These are phyloP conservation scores for Barbarea vulgaris DNA, from an alignment of 345 rosid species.

Conservation along the genomic window DNA sequence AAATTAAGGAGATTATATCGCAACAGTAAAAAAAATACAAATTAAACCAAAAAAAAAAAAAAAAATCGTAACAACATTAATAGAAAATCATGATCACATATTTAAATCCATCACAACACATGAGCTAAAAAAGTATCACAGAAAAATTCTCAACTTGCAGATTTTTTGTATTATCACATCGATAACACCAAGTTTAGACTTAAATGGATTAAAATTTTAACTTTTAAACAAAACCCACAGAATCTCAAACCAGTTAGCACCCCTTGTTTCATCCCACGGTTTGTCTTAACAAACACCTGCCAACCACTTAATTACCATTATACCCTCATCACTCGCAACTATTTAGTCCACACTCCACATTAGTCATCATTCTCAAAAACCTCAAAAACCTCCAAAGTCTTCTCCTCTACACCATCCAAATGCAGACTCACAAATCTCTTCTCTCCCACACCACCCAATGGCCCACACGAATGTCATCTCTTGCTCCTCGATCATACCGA, in stretches of 20 bases:
- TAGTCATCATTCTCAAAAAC: background rate
- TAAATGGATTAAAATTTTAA: background rate
- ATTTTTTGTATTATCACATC: background rate
- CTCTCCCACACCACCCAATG: slow-evolving; percentile 4
- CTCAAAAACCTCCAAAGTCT: background rate
- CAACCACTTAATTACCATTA: background rate
- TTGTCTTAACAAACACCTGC: slow-evolving; percentile 3
- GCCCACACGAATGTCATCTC: slow-evolving; percentile 4
- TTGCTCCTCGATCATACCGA: background rate
- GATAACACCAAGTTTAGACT: background rate
- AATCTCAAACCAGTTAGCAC: slow-evolving; percentile 29
- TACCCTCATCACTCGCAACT: background rate
- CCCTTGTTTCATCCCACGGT: slow-evolving; percentile 29
- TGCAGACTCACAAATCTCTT: background rate
- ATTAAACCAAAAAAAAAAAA: too few relatives aligned
- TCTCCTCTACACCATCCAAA: slow-evolving; percentile 3
- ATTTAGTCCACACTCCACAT: background rate
- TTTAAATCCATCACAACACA: background rate
- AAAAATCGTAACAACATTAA: background rate
- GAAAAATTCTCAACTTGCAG: background rate
- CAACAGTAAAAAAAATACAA: too few relatives aligned
- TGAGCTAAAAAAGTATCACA: too few relatives aligned
- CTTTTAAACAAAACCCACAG: slow-evolving; percentile 17
- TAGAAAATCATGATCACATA: too few relatives aligned
- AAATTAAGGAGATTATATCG: background rate